Percentiles rank a stretch among this genome's conserved stretches.
phyloP scores from a whole-genome alignment of 768 basidiomycete genomes.

The Cyclocybe aegerita region DNA sequence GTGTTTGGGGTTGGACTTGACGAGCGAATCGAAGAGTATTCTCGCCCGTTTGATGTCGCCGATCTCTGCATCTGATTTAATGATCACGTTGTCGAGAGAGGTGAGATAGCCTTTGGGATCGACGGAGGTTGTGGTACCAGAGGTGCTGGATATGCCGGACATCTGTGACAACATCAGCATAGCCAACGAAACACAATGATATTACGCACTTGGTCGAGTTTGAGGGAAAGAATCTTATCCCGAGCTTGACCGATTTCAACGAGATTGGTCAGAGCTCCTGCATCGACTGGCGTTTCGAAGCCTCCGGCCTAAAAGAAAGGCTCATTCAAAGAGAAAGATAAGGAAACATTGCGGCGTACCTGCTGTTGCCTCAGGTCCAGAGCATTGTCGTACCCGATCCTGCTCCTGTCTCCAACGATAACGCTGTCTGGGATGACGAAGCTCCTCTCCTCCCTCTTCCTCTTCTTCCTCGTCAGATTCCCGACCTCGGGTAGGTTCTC shows the following conservation, averaged over 20 bases:
- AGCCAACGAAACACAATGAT: too few species aligned
- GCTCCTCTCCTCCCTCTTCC: conserved; percentile 78
- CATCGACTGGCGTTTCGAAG: conserved; percentile 78
- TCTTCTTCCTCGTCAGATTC: conserved; percentile 90
- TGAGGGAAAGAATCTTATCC: conserved; percentile 90
- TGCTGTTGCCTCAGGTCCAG: conserved; percentile 77
- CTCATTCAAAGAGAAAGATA: background rate
- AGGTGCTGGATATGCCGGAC: too few species aligned
- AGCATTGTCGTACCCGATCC: conserved; percentile 75
- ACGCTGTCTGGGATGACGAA: conserved; percentile 95
- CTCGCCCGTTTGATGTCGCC: conserved; percentile 98
- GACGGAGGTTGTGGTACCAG: conserved; percentile 81
- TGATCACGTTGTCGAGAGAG: conserved; percentile 82
- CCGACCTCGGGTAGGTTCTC: conserved; percentile 94
- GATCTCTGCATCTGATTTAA: conserved; percentile 95
- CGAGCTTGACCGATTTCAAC: conserved; percentile 97
- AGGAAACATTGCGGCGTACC: conserved; percentile 45
- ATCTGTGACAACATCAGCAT: too few species aligned
- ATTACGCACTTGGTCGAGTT: conserved; percentile 79
- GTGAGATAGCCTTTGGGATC: conserved; percentile 99
- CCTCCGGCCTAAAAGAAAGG: conserved; percentile 56
- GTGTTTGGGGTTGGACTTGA: conserved; percentile 97
- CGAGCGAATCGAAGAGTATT: conserved; percentile 93
- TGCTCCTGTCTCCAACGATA: conserved; percentile 78
- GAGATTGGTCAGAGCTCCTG: conserved; percentile 85